A percentile compares a stretch with the other conserved stretches of the same genome.
These are phyloP conservation scores for Flammula alnicola DNA, from an alignment of 1,284 basidiomycete species.

Conservation along the genomic window DNA sequence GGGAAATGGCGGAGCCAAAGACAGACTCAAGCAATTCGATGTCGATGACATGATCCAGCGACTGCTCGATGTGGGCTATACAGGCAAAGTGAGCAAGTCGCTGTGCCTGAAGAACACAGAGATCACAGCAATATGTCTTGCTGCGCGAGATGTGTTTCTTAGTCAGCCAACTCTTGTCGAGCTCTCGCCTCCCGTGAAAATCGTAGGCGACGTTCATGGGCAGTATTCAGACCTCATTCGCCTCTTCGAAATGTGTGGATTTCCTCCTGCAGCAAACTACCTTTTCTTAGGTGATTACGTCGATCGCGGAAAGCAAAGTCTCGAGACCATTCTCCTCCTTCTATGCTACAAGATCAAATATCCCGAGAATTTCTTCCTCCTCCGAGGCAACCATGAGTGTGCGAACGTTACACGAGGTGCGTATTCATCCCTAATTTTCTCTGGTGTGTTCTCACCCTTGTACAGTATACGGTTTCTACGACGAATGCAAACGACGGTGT, in stretches of 20 bases:
- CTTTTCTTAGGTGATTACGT: slow-evolving; percentile 99
- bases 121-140: slow-evolving; percentile 93
- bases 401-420: slow-evolving; percentile 97
- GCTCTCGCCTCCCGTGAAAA: slow-evolving; percentile 97
- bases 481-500: slow-evolving; percentile 99
- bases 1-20: slow-evolving; percentile 55
- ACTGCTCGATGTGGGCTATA: slow-evolving; percentile 96
- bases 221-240: slow-evolving; percentile 99
- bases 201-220: slow-evolving; percentile 98
- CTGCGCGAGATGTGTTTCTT: slow-evolving; percentile 97
- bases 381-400: slow-evolving; percentile 99
- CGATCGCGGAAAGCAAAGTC: slow-evolving; percentile 97
- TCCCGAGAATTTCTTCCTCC: slow-evolving; percentile 98
- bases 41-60: slow-evolving; percentile 99
- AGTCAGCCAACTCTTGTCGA: slow-evolving; percentile 98
- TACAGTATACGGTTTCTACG: slow-evolving; percentile 98
- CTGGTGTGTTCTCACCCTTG: slow-evolving; percentile 27
- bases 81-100: slow-evolving; percentile 96
- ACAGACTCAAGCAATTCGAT: slow-evolving; percentile 76
- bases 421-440: slow-evolving; percentile 20
- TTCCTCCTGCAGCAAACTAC: slow-evolving; percentile 97
- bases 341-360: slow-evolving; percentile 99
- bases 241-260: slow-evolving; percentile 99
- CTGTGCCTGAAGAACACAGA: slow-evolving; percentile 97
- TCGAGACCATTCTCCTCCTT: slow-evolving; percentile 96